These are phyloP conservation scores for Irpex rosettiformis DNA, from an alignment of 1,284 basidiomycete genomes.

Conservation along the genomic window DNA sequence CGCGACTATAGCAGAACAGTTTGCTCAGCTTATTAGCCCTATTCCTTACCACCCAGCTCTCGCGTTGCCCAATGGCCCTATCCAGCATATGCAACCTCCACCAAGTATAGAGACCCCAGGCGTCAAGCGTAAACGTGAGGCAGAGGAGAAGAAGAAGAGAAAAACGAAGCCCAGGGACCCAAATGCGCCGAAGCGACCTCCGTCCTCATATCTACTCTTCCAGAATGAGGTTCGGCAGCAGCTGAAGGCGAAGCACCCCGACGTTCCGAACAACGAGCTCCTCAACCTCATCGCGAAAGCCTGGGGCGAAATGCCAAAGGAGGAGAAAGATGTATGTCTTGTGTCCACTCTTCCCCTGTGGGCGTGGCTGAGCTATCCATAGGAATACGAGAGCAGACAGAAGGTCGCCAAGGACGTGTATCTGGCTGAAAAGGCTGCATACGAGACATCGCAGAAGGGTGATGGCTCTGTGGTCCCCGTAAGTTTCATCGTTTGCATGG, in stretches of 20 bases:
- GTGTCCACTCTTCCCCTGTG: not conserved
- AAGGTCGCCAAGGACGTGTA: constrained; percentile 35
- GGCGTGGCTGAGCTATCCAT: constrained; percentile 3
- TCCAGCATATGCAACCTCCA: constrained; percentile 22
- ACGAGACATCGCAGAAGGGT: constrained; percentile 23
- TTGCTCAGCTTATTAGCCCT: constrained; percentile 29
- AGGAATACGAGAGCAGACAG: constrained; percentile 36
- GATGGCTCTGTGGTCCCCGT: constrained; percentile 12
- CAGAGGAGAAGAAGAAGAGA: constrained; percentile 40
- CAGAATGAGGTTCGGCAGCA: constrained; percentile 87
- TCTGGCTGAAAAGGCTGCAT: constrained; percentile 29
- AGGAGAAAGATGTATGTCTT: constrained; percentile 67
- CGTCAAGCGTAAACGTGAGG: constrained; percentile 54
- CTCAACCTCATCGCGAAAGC: constrained; percentile 67
- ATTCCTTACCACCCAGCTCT: constrained; percentile 19
- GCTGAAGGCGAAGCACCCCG: constrained; percentile 64
- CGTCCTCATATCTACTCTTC: constrained; percentile 94
- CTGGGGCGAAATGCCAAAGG: constrained; percentile 70
- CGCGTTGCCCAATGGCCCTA: constrained; percentile 23
- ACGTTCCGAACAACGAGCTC: constrained; percentile 70
- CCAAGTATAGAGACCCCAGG: constrained; percentile 20
- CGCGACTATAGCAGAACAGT: constrained; percentile 53
- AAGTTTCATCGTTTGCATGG: constrained; percentile 2
- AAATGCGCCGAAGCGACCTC: constrained; percentile 91
- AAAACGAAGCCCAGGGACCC: constrained; percentile 78